These are phyloP conservation scores for Cercospora sesami DNA, from an alignment of 2,329 filamentous ascomycete species.

Conservation along the genomic window DNA sequence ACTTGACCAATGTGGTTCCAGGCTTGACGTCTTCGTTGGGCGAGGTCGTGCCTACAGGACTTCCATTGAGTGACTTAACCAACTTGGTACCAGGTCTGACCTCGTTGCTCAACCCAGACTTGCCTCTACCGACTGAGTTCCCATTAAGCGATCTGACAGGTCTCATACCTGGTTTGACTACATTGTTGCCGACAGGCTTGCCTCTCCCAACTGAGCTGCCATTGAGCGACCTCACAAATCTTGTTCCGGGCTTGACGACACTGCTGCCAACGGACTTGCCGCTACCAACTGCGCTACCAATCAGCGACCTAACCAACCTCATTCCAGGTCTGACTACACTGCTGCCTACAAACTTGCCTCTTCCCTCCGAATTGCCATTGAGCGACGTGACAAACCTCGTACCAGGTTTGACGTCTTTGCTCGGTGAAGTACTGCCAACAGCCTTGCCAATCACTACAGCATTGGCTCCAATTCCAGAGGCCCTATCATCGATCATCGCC, in stretches of 20 bases:
- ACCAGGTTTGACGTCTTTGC: slow-evolving; percentile 5
- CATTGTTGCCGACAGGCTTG: background rate
- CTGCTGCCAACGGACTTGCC: background rate
- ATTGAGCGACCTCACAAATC: slow-evolving; percentile 5
- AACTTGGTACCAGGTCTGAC: background rate
- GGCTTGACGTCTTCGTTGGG: background rate
- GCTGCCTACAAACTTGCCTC: background rate
- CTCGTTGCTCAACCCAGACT: background rate
- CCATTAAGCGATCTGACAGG: background rate
- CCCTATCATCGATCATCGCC: background rate
- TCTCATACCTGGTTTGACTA: background rate
- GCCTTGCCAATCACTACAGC: background rate
- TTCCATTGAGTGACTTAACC: background rate
- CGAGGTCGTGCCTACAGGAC: background rate
- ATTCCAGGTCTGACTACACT: slow-evolving; percentile 1
- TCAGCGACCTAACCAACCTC: slow-evolving; percentile 5
- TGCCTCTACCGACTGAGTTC: background rate
- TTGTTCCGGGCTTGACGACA: slow-evolving; percentile 6
- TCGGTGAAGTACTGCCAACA: background rate
- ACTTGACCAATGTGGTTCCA: background rate
- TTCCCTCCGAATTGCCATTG: background rate
- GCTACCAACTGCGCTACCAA: background rate
- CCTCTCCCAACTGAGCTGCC: slow-evolving; percentile 1
- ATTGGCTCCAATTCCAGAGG: background rate
- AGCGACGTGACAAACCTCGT: slow-evolving; percentile 1